phyloP scores from a whole-genome alignment of 208 protist genomes.

The Trypanosoma melophagium region DNA sequence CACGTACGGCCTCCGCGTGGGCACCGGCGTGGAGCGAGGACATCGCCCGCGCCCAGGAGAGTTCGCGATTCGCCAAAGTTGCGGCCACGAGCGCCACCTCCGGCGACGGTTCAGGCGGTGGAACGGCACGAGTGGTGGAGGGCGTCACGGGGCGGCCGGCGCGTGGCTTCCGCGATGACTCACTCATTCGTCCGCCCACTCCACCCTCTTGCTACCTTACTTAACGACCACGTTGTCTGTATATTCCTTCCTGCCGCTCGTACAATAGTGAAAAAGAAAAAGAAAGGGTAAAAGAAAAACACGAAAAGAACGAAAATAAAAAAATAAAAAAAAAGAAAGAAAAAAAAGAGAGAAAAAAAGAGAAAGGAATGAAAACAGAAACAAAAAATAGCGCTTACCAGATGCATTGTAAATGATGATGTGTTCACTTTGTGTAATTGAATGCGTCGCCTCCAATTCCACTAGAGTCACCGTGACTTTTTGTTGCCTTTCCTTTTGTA shows the following conservation, averaged over 20 bases:
- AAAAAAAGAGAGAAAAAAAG: conserved; percentile 11
- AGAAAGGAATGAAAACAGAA: conserved; percentile 18
- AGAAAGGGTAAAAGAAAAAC: background rate
- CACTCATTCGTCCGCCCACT: no score
- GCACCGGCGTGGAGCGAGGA: conserved; percentile 15
- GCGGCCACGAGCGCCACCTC: conserved; percentile 26
- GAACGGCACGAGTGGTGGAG: no score
- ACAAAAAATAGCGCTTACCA: background rate
- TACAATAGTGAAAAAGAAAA: background rate
- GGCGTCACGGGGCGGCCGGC: no score
- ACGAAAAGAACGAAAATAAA: background rate
- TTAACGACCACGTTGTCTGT: background rate
- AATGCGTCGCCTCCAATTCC: background rate
- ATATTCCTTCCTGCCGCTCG: no score
- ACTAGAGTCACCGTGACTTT: no score
- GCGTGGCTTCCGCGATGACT: no score
- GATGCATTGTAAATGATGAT: background rate
- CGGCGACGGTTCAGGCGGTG: background rate
- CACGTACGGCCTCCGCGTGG: background rate
- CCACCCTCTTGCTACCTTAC: background rate
- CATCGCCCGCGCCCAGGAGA: conserved; percentile 11
- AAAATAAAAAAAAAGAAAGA: conserved; percentile 7
- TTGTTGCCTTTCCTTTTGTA: background rate
- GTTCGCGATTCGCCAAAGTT: conserved; percentile 34
- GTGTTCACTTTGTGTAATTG: background rate